These are phyloP conservation scores for Xylaria longipes DNA, from an alignment of 495 filamentous ascomycete genomes.

Conservation along the genomic window DNA sequence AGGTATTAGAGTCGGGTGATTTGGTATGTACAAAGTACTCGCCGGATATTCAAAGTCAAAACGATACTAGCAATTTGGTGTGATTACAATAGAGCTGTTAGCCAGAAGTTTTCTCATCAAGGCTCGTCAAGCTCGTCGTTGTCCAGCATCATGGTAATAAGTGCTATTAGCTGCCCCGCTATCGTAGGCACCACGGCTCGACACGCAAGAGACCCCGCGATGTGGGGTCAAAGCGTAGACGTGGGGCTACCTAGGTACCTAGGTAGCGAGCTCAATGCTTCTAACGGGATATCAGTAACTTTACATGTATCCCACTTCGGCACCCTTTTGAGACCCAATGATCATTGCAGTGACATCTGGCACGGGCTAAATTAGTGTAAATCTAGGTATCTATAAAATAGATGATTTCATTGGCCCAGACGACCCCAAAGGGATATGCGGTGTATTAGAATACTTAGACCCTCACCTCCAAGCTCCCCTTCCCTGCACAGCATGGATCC, in stretches of 20 bases:
- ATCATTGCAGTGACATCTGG: too few relatives aligned
- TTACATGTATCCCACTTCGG: too few relatives aligned
- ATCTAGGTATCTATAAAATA: too few relatives aligned
- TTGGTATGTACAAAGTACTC: not conserved
- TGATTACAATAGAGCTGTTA: not conserved
- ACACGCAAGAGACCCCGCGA: constrained; percentile 9
- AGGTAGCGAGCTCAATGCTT: not conserved
- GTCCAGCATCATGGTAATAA: not conserved
- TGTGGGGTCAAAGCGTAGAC: too few relatives aligned
- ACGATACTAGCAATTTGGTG: not conserved
- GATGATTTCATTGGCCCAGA: too few relatives aligned
- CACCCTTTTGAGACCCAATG: too few relatives aligned
- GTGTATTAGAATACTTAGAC: too few relatives aligned
- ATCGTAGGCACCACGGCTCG: constrained; percentile 12
- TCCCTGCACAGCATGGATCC: too few relatives aligned
- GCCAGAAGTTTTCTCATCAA: not conserved
- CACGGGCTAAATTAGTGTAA: too few relatives aligned
- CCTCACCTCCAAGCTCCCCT: too few relatives aligned
- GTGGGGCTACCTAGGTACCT: not conserved
- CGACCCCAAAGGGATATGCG: too few relatives aligned
- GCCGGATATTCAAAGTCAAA: not conserved
- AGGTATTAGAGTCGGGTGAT: not conserved
- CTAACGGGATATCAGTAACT: too few relatives aligned
- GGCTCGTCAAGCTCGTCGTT: not conserved
- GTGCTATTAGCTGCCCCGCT: not conserved